Evolutionary conservation across 495 filamentous ascomycete species (phyloP).

Genomic region (Sporormia fimetaria): DNA sequence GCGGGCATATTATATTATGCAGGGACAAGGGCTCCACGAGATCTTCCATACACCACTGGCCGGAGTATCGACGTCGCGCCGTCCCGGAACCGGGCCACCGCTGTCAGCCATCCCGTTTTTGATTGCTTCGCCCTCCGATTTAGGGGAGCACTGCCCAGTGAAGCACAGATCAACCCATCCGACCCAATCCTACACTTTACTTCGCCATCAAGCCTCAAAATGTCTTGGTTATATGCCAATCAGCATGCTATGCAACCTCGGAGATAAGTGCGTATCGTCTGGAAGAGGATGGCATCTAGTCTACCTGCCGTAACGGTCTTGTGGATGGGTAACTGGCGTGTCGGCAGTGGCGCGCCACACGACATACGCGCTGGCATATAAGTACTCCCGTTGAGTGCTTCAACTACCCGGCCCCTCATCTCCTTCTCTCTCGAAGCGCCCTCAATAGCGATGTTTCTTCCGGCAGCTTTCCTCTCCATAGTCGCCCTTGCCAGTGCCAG

Average conservation of each 20-base stretch:
- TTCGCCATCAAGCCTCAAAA: slow-evolving; percentile 6
- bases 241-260: slow-evolving; percentile 1
- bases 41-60: slow-evolving; percentile 5
- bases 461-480: slow-evolving; percentile 3
- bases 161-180: slow-evolving; percentile 10
- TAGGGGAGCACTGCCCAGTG: too few species aligned
- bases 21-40: too few species aligned
- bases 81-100: slow-evolving; percentile 4
- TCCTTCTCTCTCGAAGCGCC: not conserved
- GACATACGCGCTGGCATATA: not conserved
- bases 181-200: slow-evolving; percentile 12
- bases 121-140: slow-evolving; percentile 13
- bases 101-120: slow-evolving; percentile 11
- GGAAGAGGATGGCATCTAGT: slow-evolving; percentile 7
- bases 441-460: slow-evolving; percentile 7
- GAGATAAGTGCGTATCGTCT: slow-evolving; percentile 1
- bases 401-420: not conserved
- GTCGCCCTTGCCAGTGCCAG: slow-evolving; percentile 12
- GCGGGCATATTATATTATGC: not conserved
- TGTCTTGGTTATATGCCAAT: slow-evolving; percentile 11
- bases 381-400: not conserved
- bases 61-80: not conserved
- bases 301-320: slow-evolving; percentile 4
- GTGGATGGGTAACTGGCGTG: not conserved
- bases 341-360: not conserved